phyloP scores from a whole-genome alignment of 2,329 filamentous ascomycete genomes.

The Diaporthe helianthi region DNA sequence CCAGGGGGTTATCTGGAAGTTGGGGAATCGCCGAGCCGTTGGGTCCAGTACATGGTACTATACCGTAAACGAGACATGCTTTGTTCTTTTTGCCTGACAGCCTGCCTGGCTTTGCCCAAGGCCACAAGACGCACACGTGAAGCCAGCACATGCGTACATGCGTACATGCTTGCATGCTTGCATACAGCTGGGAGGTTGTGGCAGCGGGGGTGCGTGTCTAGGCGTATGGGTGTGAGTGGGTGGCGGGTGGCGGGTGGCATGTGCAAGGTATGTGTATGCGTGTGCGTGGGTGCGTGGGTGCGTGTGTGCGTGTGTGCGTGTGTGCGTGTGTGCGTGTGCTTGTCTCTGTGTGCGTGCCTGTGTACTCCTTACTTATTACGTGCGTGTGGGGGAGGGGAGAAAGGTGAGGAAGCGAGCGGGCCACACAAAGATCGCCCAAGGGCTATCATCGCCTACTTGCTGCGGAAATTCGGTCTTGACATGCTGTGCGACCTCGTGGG shows the following conservation, averaged over 20 bases:
- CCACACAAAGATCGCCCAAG: slow-evolving; percentile 6
- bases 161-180: slow-evolving; percentile 15
- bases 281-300: not conserved
- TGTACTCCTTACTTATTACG: not conserved
- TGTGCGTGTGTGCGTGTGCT: not conserved
- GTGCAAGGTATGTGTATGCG: not conserved
- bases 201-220: slow-evolving; percentile 5
- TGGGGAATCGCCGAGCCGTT: slow-evolving; percentile 20
- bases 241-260: slow-evolving; percentile 1
- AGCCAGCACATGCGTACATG: slow-evolving; percentile 21
- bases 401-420: not conserved
- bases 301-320: not conserved
- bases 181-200: slow-evolving; percentile 8
- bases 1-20: not conserved
- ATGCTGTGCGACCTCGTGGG: slow-evolving; percentile 21
- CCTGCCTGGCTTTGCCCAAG: not conserved
- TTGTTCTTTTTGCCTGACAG: not conserved
- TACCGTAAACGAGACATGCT: not conserved
- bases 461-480: not conserved
- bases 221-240: not conserved
- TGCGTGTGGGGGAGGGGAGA: not conserved
- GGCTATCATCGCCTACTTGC: slow-evolving; percentile 2
- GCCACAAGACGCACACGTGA: not conserved
- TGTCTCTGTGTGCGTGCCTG: not conserved
- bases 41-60: slow-evolving; percentile 5